Evolutionary conservation across 2,329 filamentous ascomycete genomes (phyloP).

Genomic region (Nigrospora osmanthi): DNA sequence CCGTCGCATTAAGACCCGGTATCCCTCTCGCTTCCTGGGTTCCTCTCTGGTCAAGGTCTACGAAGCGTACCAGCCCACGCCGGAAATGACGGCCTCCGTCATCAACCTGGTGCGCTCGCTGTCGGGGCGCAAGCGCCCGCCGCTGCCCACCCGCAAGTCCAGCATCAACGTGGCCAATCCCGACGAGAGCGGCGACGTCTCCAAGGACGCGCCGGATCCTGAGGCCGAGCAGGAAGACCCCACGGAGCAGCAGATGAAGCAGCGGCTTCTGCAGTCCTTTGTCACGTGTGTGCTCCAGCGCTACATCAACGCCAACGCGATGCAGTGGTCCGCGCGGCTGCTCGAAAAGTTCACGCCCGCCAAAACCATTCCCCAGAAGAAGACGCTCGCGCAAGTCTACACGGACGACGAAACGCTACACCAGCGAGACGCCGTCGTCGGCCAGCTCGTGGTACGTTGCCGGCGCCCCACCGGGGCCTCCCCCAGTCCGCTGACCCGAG

Average conservation of each 20-base stretch:
- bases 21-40: constrained; percentile 71
- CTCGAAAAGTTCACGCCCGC: constrained; percentile 62
- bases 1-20: constrained; percentile 66
- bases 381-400: constrained; percentile 56
- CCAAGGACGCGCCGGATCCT: constrained; percentile 52
- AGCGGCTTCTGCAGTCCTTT: constrained; percentile 64
- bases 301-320: constrained; percentile 54
- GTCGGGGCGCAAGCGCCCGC: constrained; percentile 57
- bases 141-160: constrained; percentile 50
- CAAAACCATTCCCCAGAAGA: constrained; percentile 52
- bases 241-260: constrained; percentile 54
- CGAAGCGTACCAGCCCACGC: constrained; percentile 54
- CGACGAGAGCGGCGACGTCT: constrained; percentile 45
- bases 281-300: constrained; percentile 70
- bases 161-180: constrained; percentile 47
- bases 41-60: constrained; percentile 68
- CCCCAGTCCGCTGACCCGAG: too few species aligned
- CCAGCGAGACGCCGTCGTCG: constrained; percentile 58
- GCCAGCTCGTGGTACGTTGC: constrained; percentile 57
- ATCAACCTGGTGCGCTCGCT: constrained; percentile 65
- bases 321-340: constrained; percentile 57
- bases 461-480: background rate
- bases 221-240: constrained; percentile 47
- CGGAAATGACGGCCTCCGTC: constrained; percentile 62
- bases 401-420: constrained; percentile 54